A percentile compares a stretch with the other conserved stretches of the same genome.
Conservation (phyloP, 2,329 filamentous ascomycete genomes). For the Xylariaceae sp. region DNA sequence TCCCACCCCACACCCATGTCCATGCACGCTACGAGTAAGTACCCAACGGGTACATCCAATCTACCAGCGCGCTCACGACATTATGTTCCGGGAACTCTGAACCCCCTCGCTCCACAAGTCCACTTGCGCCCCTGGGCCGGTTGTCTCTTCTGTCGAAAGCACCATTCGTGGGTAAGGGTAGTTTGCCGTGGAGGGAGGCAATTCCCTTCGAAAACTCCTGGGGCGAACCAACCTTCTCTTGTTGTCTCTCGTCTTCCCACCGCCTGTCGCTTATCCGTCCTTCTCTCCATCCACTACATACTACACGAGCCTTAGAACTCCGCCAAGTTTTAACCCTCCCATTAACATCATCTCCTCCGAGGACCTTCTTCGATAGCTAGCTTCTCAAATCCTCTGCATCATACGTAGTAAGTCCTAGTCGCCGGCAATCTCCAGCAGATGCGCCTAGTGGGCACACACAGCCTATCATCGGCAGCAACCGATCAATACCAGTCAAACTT, state of each 20-base stretch:
- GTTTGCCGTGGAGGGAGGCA: constrained; percentile 24
- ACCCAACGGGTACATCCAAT: constrained; percentile 23
- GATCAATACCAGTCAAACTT: not conserved
- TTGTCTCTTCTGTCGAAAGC: constrained; percentile 26
- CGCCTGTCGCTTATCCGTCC: constrained; percentile 22
- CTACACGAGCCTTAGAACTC: not conserved
- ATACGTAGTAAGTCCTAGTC: not conserved
- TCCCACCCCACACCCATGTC: constrained; percentile 6
- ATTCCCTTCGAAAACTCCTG: constrained; percentile 31
- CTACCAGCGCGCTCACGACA: constrained; percentile 25
- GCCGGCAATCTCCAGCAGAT: constrained; percentile 6
- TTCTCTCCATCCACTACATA: not conserved
- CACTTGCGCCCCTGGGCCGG: constrained; percentile 26
- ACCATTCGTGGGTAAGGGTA: constrained; percentile 30
- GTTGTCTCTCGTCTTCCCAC: constrained; percentile 30
- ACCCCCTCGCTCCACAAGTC: constrained; percentile 28
- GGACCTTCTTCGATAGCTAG: not conserved
- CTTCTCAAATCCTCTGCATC: not conserved
- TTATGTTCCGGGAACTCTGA: constrained; percentile 30
- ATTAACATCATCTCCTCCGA: not conserved
- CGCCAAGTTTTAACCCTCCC: not conserved
- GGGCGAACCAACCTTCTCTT: constrained; percentile 29
- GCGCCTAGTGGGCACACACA: constrained; percentile 10
- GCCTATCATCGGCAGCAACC: constrained; percentile 1
- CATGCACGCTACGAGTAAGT: constrained; percentile 10